Percentiles rank a stretch among this genome's conserved stretches.
phyloP scores from a whole-genome alignment of 495 filamentous ascomycete genomes.

The Aspergillus hancockii region DNA sequence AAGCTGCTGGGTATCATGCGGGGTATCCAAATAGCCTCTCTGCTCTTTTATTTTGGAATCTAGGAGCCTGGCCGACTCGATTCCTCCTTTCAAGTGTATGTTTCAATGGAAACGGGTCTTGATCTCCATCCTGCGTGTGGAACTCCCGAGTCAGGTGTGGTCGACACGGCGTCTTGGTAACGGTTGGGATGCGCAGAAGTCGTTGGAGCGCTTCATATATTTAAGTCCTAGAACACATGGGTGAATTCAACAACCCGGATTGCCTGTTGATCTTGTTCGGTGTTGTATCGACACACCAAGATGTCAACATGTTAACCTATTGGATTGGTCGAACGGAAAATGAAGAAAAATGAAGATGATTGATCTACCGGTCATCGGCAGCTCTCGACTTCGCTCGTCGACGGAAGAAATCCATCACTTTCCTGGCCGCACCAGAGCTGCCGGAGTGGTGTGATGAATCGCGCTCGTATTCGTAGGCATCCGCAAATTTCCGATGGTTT shows the following conservation, averaged over 20 bases:
- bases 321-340: conserved; percentile 7
- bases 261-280: conserved; percentile 15
- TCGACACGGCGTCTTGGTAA: conserved; percentile 11
- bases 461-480: conserved; percentile 82
- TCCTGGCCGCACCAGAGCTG: conserved; percentile 79
- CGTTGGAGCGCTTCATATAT: conserved; percentile 15
- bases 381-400: conserved; percentile 75
- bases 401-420: conserved; percentile 98
- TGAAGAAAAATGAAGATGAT: background rate
- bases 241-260: conserved; percentile 16
- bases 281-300: conserved; percentile 11
- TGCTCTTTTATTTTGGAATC: conserved; percentile 36
- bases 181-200: background rate
- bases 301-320: conserved; percentile 1
- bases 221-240: conserved; percentile 15
- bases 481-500: conserved; percentile 78
- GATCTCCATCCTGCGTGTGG: conserved; percentile 18
- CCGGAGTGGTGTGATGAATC: conserved; percentile 70
- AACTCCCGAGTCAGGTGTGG: conserved; percentile 8
- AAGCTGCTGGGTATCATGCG: conserved; percentile 48
- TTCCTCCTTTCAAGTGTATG: conserved; percentile 28
- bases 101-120: conserved; percentile 18
- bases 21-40: conserved; percentile 47
- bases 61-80: conserved; percentile 24
- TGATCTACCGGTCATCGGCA: conserved; percentile 53